These are phyloP conservation scores for Poterioochromonas sp. DNA, from an alignment of 352 stramenopile genomes.

Conservation along the genomic window DNA sequence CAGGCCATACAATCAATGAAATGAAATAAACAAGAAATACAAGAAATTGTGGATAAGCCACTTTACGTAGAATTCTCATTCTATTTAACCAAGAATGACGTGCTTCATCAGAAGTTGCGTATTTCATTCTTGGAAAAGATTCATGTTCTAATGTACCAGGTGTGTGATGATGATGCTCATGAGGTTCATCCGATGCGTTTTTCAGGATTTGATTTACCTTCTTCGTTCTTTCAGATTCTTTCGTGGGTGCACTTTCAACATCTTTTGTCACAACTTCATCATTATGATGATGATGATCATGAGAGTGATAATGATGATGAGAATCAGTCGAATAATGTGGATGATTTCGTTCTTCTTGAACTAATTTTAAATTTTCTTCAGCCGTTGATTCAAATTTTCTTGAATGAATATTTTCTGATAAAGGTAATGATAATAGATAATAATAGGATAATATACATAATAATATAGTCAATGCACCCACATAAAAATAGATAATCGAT, in stretches of 20 bases:
- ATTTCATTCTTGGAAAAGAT: too few species aligned
- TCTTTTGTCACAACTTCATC: too few species aligned
- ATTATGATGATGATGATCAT: too few species aligned
- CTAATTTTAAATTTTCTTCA: background rate
- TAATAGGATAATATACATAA: constrained; percentile 65
- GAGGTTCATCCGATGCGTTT: too few species aligned
- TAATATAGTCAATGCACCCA: constrained; percentile 60
- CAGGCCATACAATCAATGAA: constrained; percentile 61
- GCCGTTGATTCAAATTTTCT: background rate
- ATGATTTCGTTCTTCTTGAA: background rate
- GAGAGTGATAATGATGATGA: too few species aligned
- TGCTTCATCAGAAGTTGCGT: background rate
- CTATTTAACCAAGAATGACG: background rate
- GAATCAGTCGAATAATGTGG: background rate
- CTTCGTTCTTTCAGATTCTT: too few species aligned
- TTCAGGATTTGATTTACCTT: background rate
- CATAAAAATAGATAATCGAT: constrained; percentile 70
- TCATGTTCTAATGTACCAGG: too few species aligned
- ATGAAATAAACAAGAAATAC: constrained; percentile 60
- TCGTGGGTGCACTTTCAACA: too few species aligned
- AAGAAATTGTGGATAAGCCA: background rate
- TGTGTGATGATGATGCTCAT: too few species aligned
- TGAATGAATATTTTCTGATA: background rate
- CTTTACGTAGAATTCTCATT: background rate
- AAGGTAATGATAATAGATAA: constrained; percentile 50